A percentile compares a stretch with the other conserved stretches of the same genome.
Conservation (phyloP, 2,329 filamentous ascomycete genomes). For the Verruconis gallopava region DNA sequence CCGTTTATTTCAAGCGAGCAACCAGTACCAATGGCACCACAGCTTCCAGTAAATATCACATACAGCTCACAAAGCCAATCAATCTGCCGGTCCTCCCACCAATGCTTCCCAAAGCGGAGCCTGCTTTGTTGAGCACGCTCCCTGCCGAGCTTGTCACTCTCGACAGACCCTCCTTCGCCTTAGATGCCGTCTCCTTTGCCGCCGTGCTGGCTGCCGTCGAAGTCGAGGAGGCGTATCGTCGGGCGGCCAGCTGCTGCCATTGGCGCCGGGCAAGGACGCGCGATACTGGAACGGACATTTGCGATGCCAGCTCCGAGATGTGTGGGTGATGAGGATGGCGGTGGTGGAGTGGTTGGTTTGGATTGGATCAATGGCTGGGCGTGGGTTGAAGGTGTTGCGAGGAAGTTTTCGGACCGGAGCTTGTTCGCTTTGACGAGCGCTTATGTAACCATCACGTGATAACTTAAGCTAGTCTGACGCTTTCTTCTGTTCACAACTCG, state of each 20-base stretch:
- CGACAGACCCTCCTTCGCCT: conserved; percentile 72
- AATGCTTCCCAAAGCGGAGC: conserved; percentile 57
- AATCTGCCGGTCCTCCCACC: conserved; percentile 73
- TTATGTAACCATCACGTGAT: too few species aligned
- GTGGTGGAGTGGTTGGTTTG: background rate
- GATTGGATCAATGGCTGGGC: background rate
- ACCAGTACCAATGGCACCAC: background rate
- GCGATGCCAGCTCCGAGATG: conserved; percentile 13
- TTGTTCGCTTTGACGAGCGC: too few species aligned
- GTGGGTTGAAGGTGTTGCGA: background rate
- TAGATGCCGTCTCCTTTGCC: conserved; percentile 39
- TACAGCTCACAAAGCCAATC: conserved; percentile 76
- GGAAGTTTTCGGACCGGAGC: background rate
- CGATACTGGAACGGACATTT: conserved; percentile 35
- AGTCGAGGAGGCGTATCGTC: conserved; percentile 34
- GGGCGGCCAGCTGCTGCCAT: conserved; percentile 26
- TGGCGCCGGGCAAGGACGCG: conserved; percentile 33
- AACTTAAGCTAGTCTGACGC: too few species aligned
- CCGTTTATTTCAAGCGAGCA: conserved; percentile 1
- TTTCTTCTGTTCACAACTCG: too few species aligned
- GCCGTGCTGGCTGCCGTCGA: conserved; percentile 36
- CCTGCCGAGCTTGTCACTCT: conserved; percentile 70
- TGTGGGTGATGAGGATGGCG: background rate
- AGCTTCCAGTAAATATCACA: conserved; percentile 28
- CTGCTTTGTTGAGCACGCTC: conserved; percentile 53